Evolutionary conservation across 495 filamentous ascomycete genomes (phyloP).

Genomic region (Aspergillus biplanus): DNA sequence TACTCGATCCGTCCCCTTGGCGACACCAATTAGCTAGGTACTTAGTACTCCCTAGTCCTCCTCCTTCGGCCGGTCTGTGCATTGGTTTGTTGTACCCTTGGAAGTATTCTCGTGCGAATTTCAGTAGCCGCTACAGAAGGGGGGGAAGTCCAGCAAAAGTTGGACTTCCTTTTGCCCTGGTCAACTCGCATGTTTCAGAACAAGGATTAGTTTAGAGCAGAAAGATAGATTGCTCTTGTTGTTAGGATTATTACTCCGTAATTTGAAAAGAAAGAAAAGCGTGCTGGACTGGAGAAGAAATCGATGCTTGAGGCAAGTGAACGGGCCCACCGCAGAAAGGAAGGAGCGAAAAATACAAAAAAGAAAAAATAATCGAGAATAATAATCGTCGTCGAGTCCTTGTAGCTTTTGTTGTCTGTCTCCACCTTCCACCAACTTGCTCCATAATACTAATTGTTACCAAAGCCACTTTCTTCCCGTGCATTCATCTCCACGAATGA

Average conservation of each 20-base stretch:
- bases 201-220: background rate
- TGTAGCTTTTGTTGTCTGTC: background rate
- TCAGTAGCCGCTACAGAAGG: background rate
- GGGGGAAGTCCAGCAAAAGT: too few species aligned
- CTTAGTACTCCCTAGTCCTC: background rate
- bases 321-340: background rate
- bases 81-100: background rate
- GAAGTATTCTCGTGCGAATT: background rate
- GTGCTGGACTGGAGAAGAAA: too few species aligned
- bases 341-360: background rate
- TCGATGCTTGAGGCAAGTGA: too few species aligned
- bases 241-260: too few species aligned
- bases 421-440: background rate
- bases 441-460: background rate
- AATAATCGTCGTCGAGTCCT: background rate
- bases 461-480: slow-evolving; percentile 4
- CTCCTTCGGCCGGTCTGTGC: slow-evolving; percentile 11
- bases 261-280: too few species aligned
- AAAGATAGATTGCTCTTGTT: too few species aligned
- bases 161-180: too few species aligned
- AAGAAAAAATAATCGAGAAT: background rate
- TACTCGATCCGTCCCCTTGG: slow-evolving; percentile 4
- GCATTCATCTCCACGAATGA: slow-evolving; percentile 21
- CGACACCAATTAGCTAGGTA: slow-evolving; percentile 1
- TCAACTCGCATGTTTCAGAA: background rate